phyloP scores from a whole-genome alignment of 768 basidiomycete genomes.

The Gymnopilus dilepis region DNA sequence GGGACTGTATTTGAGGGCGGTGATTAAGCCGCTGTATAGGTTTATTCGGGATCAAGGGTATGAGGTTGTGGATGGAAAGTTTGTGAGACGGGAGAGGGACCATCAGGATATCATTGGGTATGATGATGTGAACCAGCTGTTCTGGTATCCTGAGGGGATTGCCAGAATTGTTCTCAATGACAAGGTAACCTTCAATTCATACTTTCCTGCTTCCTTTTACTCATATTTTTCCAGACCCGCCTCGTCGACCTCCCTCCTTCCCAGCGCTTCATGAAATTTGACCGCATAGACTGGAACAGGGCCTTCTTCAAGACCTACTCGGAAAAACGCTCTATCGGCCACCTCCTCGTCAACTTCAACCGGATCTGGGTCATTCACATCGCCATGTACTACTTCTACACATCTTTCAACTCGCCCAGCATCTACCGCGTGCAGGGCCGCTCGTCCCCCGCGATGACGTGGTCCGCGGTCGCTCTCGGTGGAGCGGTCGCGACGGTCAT shows the following conservation, averaged over 20 bases:
- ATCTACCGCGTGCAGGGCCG: slow-evolving; percentile 70
- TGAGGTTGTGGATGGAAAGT: slow-evolving; percentile 94
- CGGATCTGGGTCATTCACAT: slow-evolving; percentile 99
- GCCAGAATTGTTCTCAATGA: slow-evolving; percentile 87
- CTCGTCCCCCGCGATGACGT: slow-evolving; percentile 79
- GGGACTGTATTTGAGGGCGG: slow-evolving; percentile 89
- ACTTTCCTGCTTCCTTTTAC: slow-evolving; percentile 3
- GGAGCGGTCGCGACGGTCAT: slow-evolving; percentile 96
- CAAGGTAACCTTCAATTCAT: slow-evolving; percentile 58
- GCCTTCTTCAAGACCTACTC: slow-evolving; percentile 99
- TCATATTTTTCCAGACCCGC: slow-evolving; percentile 60
- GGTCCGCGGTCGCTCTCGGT: slow-evolving; percentile 94
- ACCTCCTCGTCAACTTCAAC: slow-evolving; percentile 99
- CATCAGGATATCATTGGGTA: slow-evolving; percentile 97
- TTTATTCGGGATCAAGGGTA: slow-evolving; percentile 98
- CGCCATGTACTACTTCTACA: slow-evolving; percentile 95
- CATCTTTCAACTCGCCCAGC: slow-evolving; percentile 88
- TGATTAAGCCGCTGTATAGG: slow-evolving; percentile 92
- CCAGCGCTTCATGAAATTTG: slow-evolving; percentile 96
- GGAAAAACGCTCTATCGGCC: slow-evolving; percentile 96
- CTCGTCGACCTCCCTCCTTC: slow-evolving; percentile 90
- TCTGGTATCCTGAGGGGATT: slow-evolving; percentile 99
- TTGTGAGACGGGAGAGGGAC: slow-evolving; percentile 90
- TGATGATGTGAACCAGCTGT: slow-evolving; percentile 98
- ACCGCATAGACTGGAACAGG: slow-evolving; percentile 94